Percentiles rank a stretch among this genome's conserved stretches.
Evolutionary conservation across 805 yeast species (phyloP).

Genomic region (Nakazawaea ishiwadae): DNA sequence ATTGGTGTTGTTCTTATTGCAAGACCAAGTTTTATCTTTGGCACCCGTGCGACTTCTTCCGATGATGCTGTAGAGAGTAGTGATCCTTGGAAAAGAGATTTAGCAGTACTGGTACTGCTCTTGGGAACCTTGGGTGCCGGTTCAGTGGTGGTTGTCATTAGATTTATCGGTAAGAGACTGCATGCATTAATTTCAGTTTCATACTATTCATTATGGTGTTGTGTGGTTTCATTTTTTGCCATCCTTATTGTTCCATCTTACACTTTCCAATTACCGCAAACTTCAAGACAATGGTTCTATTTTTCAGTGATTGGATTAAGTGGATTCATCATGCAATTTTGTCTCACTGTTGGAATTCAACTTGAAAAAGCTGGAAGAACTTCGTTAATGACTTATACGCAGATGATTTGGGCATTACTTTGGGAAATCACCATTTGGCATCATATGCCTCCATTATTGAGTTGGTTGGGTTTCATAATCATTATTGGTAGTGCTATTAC

Average conservation of each 20-base stretch:
- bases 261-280: conserved; percentile 55
- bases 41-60: conserved; percentile 20
- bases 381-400: conserved; percentile 69
- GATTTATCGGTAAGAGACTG: conserved; percentile 72
- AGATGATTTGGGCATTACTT: conserved; percentile 69
- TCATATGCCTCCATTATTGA: conserved; percentile 66
- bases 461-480: conserved; percentile 63
- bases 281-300: conserved; percentile 60
- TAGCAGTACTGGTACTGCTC: conserved; percentile 61
- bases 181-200: conserved; percentile 80
- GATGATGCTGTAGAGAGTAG: conserved; percentile 44
- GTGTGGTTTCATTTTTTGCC: conserved; percentile 48
- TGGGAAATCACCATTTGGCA: conserved; percentile 73
- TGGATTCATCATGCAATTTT: conserved; percentile 80
- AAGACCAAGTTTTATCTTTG: conserved; percentile 71
- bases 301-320: conserved; percentile 60
- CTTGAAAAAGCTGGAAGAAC: conserved; percentile 76
- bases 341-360: conserved; percentile 78
- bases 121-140: conserved; percentile 69
- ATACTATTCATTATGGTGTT: conserved; percentile 62
- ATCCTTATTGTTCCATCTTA: conserved; percentile 54
- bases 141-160: conserved; percentile 60
- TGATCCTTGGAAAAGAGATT: conserved; percentile 48
- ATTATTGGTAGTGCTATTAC: conserved; percentile 62
- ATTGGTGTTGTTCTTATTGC: conserved; percentile 78